Evolutionary conservation across 2,329 filamentous ascomycete genomes (phyloP), one percentile per base, ranked within the genome.

Genomic region (Juglanconis oblonga): DNA sequence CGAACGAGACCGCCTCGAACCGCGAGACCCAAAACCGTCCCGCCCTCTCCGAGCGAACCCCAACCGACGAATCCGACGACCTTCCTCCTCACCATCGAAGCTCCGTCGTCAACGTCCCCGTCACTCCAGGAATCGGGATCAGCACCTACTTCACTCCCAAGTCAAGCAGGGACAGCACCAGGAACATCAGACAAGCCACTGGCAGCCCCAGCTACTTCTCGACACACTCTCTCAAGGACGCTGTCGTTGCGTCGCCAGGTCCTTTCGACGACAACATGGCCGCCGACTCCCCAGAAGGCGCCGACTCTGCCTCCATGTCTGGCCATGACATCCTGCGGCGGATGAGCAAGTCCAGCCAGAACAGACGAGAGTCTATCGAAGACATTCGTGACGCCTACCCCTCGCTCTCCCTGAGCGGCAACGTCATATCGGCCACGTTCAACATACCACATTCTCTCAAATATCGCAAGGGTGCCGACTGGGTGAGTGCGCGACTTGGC

Each of bases 381-480:
- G 82, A 87, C 55, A 79, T 86, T 63, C 78, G 80, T 67, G 76
- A 79, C 58, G 79, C 79, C 58, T 81, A 85, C 65, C 85, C 85
- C 8, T 79, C 84, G 62, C 72, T 88, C 49, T 75, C 77, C 35
- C 75, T 88, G 54, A 87, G 79, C 64, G 86, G 86, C n/a, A 87
- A 85, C 71, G 81, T 88, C 66, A 87, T 88, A 65, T 88, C 86
- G 2, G 85, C 82, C 24, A 87, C 85, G 17, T 88, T 88, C 67
- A 87, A 82, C 62, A 82, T 86, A 63, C 85, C 86, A 32, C 79
- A 87, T 67, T 77, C 82, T 35, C 71, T 87, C 59, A 80, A 81
- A 62, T 87, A 87, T 67, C 79, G 77, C 66, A 83, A 82, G 67
- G 81, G 79, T 14, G 76, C 79, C 59, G 82, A 87, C 66, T 88